Evolutionary conservation across 176 grass and related monocot genomes (phyloP).

Genomic region (Rhynchospora tenuis): DNA sequence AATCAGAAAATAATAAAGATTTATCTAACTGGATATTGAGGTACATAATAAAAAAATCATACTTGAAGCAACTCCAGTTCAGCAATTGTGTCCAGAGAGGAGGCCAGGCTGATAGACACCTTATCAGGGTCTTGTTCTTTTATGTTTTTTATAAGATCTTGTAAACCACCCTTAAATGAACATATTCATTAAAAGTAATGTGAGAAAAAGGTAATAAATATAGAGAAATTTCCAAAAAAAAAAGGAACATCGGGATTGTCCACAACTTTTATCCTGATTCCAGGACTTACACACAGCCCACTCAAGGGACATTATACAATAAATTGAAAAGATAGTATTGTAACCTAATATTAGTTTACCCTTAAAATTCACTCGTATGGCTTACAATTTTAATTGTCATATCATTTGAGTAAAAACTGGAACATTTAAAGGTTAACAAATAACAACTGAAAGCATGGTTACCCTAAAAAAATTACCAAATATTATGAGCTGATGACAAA

Average conservation of each 20-base stretch:
- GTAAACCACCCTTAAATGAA: conserved; percentile 56
- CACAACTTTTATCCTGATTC: background rate
- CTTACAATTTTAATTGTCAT: background rate
- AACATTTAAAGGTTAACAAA: background rate
- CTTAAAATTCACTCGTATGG: background rate
- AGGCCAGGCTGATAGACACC: conserved; percentile 74
- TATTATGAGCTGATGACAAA: background rate
- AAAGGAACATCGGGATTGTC: background rate
- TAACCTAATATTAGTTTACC: background rate
- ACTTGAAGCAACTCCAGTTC: conserved; percentile 88
- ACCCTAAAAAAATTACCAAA: background rate
- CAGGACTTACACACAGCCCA: background rate
- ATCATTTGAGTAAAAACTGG: background rate
- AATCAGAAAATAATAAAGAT: background rate
- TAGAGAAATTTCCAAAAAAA: background rate
- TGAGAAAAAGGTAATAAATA: background rate
- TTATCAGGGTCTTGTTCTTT: conserved; percentile 78
- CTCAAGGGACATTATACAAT: background rate
- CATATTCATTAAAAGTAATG: background rate
- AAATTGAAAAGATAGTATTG: background rate
- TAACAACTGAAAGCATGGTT: background rate
- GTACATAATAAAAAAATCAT: conserved; percentile 2
- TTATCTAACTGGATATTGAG: background rate
- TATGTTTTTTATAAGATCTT: conserved; percentile 62
- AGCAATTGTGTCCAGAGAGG: conserved; percentile 71